Evolutionary conservation across 345 rosid species (phyloP), one percentile per base, ranked within the genome.

Genomic region (Syzygium grande): DNA sequence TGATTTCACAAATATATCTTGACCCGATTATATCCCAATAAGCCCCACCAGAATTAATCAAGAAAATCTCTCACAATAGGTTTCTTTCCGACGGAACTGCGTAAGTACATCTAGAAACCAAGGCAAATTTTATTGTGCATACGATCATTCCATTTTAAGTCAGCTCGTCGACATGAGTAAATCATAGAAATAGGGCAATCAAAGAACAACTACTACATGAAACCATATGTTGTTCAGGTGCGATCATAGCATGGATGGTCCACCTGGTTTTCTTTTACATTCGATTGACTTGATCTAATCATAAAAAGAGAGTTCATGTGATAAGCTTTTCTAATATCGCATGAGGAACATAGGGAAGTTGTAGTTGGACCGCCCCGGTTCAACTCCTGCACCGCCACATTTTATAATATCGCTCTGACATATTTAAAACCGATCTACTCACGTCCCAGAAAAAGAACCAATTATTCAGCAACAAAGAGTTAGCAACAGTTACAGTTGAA

Each of bases 401-500:
- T 4, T 5, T 73, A 41, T 23, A 23, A 10, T 25, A 58, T 34
- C 7, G 2, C 49, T 34, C 13, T 22, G 12, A 19, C 38, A 34
- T 73, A 73, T 34, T 34, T 34, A 19, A 73, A 73, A 38, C 83
- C 49, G 19, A 73, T 73, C 83, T 73, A 38, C 83, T 38, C 49
- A 22, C 4, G 21, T 38, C 43, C 83, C 23, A 11, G 49, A 38
- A 56, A 52, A 85, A 52, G 43, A 73, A 65, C 83, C 84, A 3
- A 43, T 43, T 43, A 4, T 6, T 43, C 46, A 43, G 46, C 46
- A 43, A 43, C 46, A 43, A 12, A 10, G n/a, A 21, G 22, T 86
- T 87, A 90, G 84, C 79, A 29, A 63, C 68, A 88, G 93, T 89
- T 89, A 87, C 90, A 80, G 96, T 90, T 93, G 93, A 94, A 91